Conservation (phyloP, 768 basidiomycete genomes). For the Termitomyces sp. region DNA sequence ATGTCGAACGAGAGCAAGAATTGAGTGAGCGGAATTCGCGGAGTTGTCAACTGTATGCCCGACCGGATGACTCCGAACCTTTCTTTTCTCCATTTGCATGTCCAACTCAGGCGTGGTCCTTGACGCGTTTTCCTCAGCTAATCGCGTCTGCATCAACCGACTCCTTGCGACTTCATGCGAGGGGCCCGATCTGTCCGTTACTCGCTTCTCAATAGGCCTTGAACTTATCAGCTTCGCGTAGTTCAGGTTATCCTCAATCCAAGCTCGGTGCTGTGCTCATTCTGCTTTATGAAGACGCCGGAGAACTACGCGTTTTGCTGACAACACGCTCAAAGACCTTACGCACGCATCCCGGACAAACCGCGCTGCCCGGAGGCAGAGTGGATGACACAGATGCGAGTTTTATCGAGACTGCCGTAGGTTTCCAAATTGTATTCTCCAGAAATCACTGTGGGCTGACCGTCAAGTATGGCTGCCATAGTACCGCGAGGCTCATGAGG, state of each 20-base stretch:
- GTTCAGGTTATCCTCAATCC: conserved; percentile 24
- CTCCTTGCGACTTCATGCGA: conserved; percentile 27
- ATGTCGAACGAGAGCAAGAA: background rate
- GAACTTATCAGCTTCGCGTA: conserved; percentile 14
- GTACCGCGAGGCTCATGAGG: conserved; percentile 83
- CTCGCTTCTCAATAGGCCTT: conserved; percentile 13
- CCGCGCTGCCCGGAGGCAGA: conserved; percentile 80
- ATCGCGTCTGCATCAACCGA: conserved; percentile 32
- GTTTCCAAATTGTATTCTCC: background rate
- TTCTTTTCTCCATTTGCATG: background rate
- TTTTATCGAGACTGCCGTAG: conserved; percentile 69
- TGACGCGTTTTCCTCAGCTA: conserved; percentile 20
- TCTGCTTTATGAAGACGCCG: conserved; percentile 67
- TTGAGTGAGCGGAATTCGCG: background rate
- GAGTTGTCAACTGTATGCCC: too few species aligned
- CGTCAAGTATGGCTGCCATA: conserved; percentile 20
- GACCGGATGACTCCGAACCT: too few species aligned
- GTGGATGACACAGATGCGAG: conserved; percentile 60
- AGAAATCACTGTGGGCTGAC: background rate
- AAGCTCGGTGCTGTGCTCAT: conserved; percentile 76
- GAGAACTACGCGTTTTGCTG: conserved; percentile 66
- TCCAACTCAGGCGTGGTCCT: conserved; percentile 13
- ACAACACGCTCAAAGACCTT: conserved; percentile 81
- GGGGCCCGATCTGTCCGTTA: conserved; percentile 49
- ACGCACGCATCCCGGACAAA: conserved; percentile 74